A percentile compares a stretch with the other conserved stretches of the same genome.
These are phyloP conservation scores for Alopecurus myosuroides DNA, from an alignment of 176 grass and related monocot genomes.

Conservation along the genomic window DNA sequence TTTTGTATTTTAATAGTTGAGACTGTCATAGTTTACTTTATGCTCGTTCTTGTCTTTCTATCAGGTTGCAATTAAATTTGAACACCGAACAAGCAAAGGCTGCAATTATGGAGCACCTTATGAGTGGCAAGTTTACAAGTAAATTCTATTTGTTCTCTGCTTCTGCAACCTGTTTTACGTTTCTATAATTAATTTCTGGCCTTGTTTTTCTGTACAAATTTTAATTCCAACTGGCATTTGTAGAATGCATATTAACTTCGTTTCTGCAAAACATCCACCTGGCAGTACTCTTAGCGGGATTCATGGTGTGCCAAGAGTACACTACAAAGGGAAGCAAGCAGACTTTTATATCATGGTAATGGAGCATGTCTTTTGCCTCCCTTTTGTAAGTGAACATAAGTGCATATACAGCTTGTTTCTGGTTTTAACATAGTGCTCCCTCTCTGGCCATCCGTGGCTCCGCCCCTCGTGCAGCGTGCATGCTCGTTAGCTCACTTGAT, in stretches of 20 bases:
- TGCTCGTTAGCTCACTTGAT: neutral
- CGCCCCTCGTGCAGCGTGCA: neutral
- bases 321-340: conserved; percentile 88
- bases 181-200: neutral
- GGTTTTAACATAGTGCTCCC: neutral
- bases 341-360: conserved; percentile 90
- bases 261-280: conserved; percentile 33
- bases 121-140: conserved; percentile 97
- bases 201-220: neutral
- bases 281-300: conserved; percentile 86
- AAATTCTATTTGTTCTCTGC: conserved; percentile 18
- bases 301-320: conserved; percentile 88
- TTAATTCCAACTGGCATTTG: conserved; percentile 9
- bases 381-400: neutral
- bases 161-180: neutral
- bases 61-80: conserved; percentile 92
- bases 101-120: conserved; percentile 84
- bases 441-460: neutral
- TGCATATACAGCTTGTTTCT: neutral
- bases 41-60: conserved; percentile 1
- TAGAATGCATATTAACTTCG: conserved; percentile 21
- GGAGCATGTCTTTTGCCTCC: neutral
- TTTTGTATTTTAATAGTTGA: neutral
- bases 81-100: conserved; percentile 89
- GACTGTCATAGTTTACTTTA: neutral